Base-by-base conservation (phyloP, 306 rosid genomes). In the Pterocarpus santalinus region DNA sequence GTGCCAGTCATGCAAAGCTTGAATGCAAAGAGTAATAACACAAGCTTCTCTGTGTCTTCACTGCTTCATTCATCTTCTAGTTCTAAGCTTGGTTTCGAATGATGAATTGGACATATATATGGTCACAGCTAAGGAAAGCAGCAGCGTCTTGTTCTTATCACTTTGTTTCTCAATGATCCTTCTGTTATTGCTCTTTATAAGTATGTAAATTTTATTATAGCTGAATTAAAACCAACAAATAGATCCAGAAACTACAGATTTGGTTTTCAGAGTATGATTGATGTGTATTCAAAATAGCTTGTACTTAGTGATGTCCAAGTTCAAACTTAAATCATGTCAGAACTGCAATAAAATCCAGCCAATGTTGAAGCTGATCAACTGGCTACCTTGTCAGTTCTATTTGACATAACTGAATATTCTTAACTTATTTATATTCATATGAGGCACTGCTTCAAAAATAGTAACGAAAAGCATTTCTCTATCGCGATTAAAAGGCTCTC, bases 21-120 rank as follows among this genome's bases (percentile, higher is more conserved):
- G 90, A 80, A 73, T 55, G 71, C 88, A 9, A 88, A 85, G 86
- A 90, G 90, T 83, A 90, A 83, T 41, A 80, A 91, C 81, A 72
- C 95, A 36, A 90, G 91, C 78, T 89, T 94, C 82, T 94, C 98
- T 39, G 90, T 88, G 4, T 89, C 97, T 60, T 88, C 98, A 56
- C 75, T 89, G 52, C 84, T 91, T 69, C 85, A 85, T 67, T 87
- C 88, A 15, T 82, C 91, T 35, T 89, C 91, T 79, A 79, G 88
- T 87, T 83, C 80, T 30, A 83, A 87, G 53, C 1, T 72, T 38
- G 66, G 83, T 76, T 83, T 64, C 76, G n/a, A 79, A 76, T 82
- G 81, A 85, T 80, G 70, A 79, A 79, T 10, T 61, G 49, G 73
- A 49, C 13, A 77, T 43, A 36, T 33, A 22, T 22, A 22, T 22